Conservation (phyloP, 495 filamentous ascomycete species). For the Apodospora peruviana region DNA sequence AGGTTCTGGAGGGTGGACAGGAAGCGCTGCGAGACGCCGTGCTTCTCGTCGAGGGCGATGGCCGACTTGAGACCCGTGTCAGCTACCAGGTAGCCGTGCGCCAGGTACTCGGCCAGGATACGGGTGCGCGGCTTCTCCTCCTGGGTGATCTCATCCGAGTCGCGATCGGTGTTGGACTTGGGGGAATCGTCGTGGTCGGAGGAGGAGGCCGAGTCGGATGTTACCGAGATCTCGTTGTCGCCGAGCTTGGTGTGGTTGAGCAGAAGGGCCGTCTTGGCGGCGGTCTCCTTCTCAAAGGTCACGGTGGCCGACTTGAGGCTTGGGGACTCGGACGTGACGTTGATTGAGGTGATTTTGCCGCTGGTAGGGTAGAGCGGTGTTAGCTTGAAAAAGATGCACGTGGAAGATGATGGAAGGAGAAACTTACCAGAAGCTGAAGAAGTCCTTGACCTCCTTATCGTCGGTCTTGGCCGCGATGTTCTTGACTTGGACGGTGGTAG, state of each 20-base stretch:
- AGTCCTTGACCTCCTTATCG: constrained; percentile 88
- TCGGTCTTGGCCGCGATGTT: constrained; percentile 75
- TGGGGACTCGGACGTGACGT: constrained; percentile 63
- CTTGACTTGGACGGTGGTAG: constrained; percentile 52
- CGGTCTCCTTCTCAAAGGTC: constrained; percentile 92
- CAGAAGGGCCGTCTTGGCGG: constrained; percentile 91
- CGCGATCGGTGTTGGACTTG: constrained; percentile 44
- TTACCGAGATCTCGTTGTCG: constrained; percentile 70
- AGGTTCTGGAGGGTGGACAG: constrained; percentile 65
- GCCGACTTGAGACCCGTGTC: constrained; percentile 80
- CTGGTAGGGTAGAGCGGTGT: constrained; percentile 40
- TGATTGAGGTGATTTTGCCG: constrained; percentile 82
- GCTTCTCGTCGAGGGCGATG: constrained; percentile 84
- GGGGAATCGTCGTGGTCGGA: constrained; percentile 54
- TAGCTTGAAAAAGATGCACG: constrained; percentile 9
- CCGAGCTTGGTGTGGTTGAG: constrained; percentile 94
- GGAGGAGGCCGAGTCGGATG: constrained; percentile 36
- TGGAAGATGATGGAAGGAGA: constrained; percentile 1
- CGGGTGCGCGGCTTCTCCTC: constrained; percentile 93
- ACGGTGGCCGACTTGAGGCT: constrained; percentile 72
- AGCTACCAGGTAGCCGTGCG: constrained; percentile 83
- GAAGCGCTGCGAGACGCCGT: constrained; percentile 77
- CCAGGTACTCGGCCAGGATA: constrained; percentile 92
- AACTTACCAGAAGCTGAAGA: constrained; percentile 96
- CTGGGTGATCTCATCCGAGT: constrained; percentile 69